These are phyloP conservation scores for Coffea eugenioides DNA, from an alignment of 257 asterid genomes.

Conservation along the genomic window DNA sequence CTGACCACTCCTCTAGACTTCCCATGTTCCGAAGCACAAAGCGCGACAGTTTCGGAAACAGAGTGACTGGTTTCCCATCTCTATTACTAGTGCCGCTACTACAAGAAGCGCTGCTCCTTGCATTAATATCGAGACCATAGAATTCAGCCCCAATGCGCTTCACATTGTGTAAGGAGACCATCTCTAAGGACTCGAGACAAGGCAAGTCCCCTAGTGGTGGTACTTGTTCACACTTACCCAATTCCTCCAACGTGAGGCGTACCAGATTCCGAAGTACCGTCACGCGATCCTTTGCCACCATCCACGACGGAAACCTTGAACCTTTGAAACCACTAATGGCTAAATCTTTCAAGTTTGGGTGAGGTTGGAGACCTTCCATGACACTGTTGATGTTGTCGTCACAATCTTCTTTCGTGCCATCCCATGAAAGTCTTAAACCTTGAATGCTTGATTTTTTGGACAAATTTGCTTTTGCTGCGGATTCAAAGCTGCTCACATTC, in stretches of 20 bases:
- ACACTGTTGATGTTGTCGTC: neutral
- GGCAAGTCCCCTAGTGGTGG: constrained; percentile 14
- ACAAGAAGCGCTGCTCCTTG: neutral
- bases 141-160: neutral
- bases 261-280: neutral
- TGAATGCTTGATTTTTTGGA: constrained; percentile 7
- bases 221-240: neutral
- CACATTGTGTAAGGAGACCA: neutral
- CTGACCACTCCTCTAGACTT: neutral
- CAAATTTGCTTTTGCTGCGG: constrained; percentile 18
- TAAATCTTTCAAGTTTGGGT: neutral
- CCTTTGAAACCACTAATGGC: neutral
- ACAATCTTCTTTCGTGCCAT: neutral
- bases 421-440: constrained; percentile 8
- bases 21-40: neutral
- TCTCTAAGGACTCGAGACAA: neutral
- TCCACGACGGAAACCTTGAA: constrained; percentile 1
- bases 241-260: neutral
- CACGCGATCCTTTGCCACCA: neutral
- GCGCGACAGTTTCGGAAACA: neutral
- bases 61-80: neutral
- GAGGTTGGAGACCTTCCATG: constrained; percentile 4
- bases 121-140: neutral
- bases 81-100: too few relatives aligned
- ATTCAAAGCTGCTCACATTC: constrained; percentile 6